These are phyloP conservation scores for Yarrowia osloensis DNA, from an alignment of 805 yeast species.

Conservation along the genomic window DNA sequence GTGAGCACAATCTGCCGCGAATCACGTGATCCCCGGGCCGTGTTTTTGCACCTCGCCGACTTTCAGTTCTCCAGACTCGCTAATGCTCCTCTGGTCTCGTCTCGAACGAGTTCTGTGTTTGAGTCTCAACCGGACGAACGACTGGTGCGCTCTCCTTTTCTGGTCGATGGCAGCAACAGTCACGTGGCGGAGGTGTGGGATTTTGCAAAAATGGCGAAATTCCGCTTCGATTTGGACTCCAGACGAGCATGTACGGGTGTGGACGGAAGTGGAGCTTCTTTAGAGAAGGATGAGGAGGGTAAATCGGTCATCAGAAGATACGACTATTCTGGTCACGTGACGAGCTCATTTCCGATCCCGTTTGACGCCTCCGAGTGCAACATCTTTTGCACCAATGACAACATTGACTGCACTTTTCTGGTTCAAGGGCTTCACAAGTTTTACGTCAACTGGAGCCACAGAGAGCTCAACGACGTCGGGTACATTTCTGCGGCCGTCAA, in stretches of 20 bases:
- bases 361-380: neutral
- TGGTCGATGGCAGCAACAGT: neutral
- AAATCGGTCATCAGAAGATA: neutral
- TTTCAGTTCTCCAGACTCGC: neutral
- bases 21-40: neutral
- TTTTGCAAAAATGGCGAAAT: neutral
- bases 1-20: neutral
- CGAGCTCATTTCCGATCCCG: neutral
- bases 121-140: neutral
- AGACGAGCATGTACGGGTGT: neutral
- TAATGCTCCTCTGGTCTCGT: neutral
- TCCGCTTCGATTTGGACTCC: neutral
- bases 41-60: neutral
- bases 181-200: conserved; percentile 7
- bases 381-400: neutral
- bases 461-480: neutral
- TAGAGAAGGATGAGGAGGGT: neutral
- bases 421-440: conserved; percentile 3
- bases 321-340: neutral
- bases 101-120: neutral
- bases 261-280: neutral
- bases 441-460: neutral
- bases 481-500: neutral
- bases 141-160: neutral
- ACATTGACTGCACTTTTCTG: conserved; percentile 1